A percentile compares a stretch with the other conserved stretches of the same genome.
These are phyloP conservation scores for Knoxia roxburghii DNA, from an alignment of 257 asterid species.

Conservation along the genomic window DNA sequence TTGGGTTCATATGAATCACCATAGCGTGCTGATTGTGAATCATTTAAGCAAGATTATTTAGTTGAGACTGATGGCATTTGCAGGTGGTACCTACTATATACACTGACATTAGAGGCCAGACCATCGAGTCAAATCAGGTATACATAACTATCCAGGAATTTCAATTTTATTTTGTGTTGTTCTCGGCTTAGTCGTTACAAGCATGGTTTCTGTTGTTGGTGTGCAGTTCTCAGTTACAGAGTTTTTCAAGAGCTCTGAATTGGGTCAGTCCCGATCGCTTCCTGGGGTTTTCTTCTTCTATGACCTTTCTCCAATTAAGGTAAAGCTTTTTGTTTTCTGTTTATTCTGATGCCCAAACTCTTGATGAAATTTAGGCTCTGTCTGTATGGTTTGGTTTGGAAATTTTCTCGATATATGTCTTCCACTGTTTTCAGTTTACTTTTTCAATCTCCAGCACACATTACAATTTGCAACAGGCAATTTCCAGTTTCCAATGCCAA, in stretches of 20 bases:
- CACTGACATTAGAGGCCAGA: conserved; percentile 67
- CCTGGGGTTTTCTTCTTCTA: conserved; percentile 95
- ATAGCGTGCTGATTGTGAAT: conserved; percentile 2
- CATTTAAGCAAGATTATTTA: conserved; percentile 5
- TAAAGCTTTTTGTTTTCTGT: conserved; percentile 23
- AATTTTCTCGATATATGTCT: no score
- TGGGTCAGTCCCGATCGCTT: conserved; percentile 48
- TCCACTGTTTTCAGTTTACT: no score
- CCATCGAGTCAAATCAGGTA: conserved; percentile 91
- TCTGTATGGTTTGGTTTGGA: no score
- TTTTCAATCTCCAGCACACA: no score
- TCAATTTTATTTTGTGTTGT: background rate
- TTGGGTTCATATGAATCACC: background rate
- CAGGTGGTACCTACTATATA: conserved; percentile 96
- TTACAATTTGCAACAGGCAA: no score
- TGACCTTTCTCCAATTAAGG: conserved; percentile 97
- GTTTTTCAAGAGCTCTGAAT: conserved; percentile 66
- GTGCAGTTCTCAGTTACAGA: conserved; percentile 96
- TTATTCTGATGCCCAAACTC: conserved; percentile 4
- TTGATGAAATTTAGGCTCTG: background rate
- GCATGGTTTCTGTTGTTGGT: conserved; percentile 16
- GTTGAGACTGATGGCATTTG: conserved; percentile 27
- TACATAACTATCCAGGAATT: conserved; percentile 11
- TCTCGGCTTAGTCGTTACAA: background rate
- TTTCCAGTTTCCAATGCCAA: no score